Base-by-base conservation (phyloP, 495 filamentous ascomycete species). In the Cladorrhinum samala region DNA sequence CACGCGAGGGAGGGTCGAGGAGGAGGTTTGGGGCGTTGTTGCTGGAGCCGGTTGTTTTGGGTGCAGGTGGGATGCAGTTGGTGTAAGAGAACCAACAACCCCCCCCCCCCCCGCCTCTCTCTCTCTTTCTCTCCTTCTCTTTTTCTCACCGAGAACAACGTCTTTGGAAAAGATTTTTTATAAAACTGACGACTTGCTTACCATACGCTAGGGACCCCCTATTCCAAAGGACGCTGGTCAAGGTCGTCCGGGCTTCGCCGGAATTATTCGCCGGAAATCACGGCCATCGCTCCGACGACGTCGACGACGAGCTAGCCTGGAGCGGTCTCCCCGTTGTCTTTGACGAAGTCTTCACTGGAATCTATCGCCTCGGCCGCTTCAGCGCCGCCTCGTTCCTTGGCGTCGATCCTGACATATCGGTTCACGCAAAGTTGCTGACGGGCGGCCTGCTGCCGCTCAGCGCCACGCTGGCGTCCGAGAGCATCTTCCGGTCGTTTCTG, bases 311-410 rank as follows among this genome's bases (percentile, higher is more conserved):
- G 16, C 57, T 40, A 0, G 50, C 59, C 16, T 91, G 87, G 87
- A 76, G 75, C 2, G 87, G 87, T 2, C 72, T 91, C 17, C 87
- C 87, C 0, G 69, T 91, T 24, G 75, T 91, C 62, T 83, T 84
- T 58, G 87, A 91, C 63, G 87, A 91, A 65, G 86, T 91, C 27
- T 90, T 91, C 71, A 89, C 86, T 0, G 87, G 87, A 13, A 71
- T 91, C 14, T 89, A 88, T 69, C 85, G 87, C 33, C 82, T 91
- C 16, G 87, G 87, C 19, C 79, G 81, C 25, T 73, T 79, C 47
- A 81, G 76, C 9, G 72, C 84, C 1, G 76, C 83, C 17, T 82
- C 82, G 1, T 86, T 90, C 68, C 74, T 91, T 4, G 67, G 68
- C n/a, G 66, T 77, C 1, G 59, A 85, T 50, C 73, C 86, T 2